These are phyloP conservation scores for Talaromyces adpressus DNA, from an alignment of 495 filamentous ascomycete genomes.

Conservation along the genomic window DNA sequence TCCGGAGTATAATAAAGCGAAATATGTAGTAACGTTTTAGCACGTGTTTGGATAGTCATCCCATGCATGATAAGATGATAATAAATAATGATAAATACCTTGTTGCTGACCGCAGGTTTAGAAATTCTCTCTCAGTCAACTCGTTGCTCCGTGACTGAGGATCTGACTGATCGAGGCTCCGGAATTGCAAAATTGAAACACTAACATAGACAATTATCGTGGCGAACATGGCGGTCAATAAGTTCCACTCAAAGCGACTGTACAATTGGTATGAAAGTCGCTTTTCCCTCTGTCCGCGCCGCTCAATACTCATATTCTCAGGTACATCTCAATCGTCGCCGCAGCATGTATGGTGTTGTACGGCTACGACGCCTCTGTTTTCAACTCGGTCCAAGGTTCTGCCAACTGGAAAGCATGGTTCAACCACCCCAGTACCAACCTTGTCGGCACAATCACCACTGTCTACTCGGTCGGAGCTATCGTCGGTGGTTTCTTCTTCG, in stretches of 20 bases:
- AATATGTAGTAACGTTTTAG: neutral
- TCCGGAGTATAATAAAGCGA: neutral
- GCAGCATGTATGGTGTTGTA: constrained; percentile 63
- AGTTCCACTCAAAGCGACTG: constrained; percentile 13
- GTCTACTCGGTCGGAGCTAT: constrained; percentile 59
- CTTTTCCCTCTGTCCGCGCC: neutral
- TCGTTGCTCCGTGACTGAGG: neutral
- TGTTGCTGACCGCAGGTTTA: neutral
- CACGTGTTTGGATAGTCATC: neutral
- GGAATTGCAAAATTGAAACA: neutral
- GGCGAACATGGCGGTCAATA: neutral
- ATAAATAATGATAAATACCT: neutral
- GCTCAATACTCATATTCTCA: constrained; percentile 13
- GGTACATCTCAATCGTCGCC: constrained; percentile 56
- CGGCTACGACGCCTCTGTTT: constrained; percentile 61
- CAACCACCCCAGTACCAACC: constrained; percentile 40
- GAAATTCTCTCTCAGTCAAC: neutral
- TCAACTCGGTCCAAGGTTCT: constrained; percentile 55
- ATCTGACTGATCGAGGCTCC: neutral
- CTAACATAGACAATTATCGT: neutral
- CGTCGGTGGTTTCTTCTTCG: constrained; percentile 54
- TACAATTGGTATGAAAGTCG: constrained; percentile 25
- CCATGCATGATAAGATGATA: neutral
- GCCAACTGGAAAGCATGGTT: constrained; percentile 54
- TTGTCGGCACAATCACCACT: constrained; percentile 53